Base-by-base conservation (phyloP, 176 grass and related monocot species). In the Secale cereale region DNA sequence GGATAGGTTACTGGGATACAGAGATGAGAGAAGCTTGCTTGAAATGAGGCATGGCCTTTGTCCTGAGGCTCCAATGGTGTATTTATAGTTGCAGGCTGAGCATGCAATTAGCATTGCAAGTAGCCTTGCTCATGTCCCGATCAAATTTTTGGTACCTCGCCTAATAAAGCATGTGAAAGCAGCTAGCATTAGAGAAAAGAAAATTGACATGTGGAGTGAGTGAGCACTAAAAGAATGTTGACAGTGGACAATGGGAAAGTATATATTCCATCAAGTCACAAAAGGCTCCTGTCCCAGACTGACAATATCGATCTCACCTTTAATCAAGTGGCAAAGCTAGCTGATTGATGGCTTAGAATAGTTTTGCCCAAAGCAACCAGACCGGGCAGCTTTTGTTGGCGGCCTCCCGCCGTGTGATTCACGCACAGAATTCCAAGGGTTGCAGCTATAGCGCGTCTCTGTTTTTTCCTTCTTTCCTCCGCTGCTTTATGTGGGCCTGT, bases 21-120 rank as follows among this genome's bases (percentile, higher is more conserved):
- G 30, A 67, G 64, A 67, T 23, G 36, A 19, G 28, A n/a, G 9
- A 50, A 13, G 39, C 68, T 70, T 12, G 70, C 30, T 77, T 59
- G 16, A 11, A 57, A 12, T 41, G 36, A 40, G 68, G n/a, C 87
- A 91, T 89, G 83, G 78, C 2, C 60, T 19, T 96, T 83, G 81
- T 83, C 61, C 26, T 64, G 77, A 71, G 20, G 28, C 48, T 48
- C 29, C 45, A 52, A 7, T 32, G 66, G 31, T n/a, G 32, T 69
- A 69, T 69, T 69, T 69, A n/a, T 69, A 41, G 20, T 70, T 0
- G 10, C 33, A 69, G 37, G 66, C 19, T 37, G 8, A 69, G 9
- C 19, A 8, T n/a, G 32, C 32, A 69, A 32, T 17, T 50, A 50
- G 6, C 46, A 50, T 16, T 50, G 46, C 15, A 19, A 52, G 8